Evolutionary conservation across 805 yeast genomes (phyloP).

Genomic region (Candida palmyrensis): DNA sequence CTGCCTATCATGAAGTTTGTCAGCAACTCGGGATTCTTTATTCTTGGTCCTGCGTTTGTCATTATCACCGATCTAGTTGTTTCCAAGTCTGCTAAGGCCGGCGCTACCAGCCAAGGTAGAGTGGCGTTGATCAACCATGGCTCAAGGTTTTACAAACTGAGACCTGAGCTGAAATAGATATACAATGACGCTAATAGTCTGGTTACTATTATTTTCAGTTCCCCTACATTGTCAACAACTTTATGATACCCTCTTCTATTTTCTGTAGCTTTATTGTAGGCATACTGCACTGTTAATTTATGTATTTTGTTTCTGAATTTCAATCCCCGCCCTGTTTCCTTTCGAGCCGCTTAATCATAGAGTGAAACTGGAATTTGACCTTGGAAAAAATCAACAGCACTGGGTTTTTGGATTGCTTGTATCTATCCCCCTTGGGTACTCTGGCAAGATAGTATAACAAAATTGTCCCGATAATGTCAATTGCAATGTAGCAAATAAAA

Average conservation of each 20-base stretch:
- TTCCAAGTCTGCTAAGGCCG: conserved; percentile 2
- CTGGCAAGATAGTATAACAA: conserved; percentile 37
- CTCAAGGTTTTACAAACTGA: conserved; percentile 1
- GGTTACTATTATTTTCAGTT: neutral
- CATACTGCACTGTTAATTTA: no score
- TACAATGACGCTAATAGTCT: neutral
- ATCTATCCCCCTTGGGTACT: conserved; percentile 30
- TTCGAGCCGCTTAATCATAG: no score
- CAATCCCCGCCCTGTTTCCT: no score
- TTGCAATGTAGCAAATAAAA: conserved; percentile 18
- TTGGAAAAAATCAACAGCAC: neutral
- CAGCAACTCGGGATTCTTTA: conserved; percentile 3
- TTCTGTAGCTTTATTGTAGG: no score
- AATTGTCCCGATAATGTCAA: conserved; percentile 21
- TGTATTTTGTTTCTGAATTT: no score
- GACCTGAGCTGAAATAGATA: neutral
- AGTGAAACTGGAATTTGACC: no score
- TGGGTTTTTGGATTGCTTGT: neutral
- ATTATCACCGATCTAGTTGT: conserved; percentile 4
- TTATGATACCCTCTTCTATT: neutral
- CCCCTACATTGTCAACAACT: no score
- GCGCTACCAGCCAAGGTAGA: conserved; percentile 1
- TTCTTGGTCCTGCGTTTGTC: conserved; percentile 3
- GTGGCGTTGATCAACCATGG: conserved; percentile 1
- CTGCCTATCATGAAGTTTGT: conserved; percentile 3